Evolutionary conservation across 805 yeast genomes (phyloP).

Genomic region (Kodamaea hsintzibuensis): DNA sequence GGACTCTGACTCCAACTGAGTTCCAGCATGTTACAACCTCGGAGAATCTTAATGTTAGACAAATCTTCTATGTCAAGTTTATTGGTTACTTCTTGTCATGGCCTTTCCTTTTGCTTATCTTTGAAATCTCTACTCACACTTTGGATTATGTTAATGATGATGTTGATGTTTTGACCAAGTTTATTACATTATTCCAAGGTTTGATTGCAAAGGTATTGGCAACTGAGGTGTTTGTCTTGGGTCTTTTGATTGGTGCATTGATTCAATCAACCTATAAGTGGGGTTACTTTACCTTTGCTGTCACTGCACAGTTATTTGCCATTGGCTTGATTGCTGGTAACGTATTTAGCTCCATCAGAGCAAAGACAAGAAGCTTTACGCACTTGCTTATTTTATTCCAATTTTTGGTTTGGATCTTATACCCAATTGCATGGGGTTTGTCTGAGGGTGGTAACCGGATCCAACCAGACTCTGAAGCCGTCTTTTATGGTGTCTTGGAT

Average conservation of each 20-base stretch:
- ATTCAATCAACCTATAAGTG: constrained; percentile 60
- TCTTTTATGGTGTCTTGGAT: constrained; percentile 61
- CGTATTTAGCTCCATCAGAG: constrained; percentile 10
- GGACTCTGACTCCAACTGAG: constrained; percentile 47
- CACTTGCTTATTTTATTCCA: constrained; percentile 29
- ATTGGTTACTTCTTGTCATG: constrained; percentile 59
- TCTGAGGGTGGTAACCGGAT: constrained; percentile 65
- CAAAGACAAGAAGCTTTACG: constrained; percentile 2
- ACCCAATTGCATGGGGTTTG: constrained; percentile 52
- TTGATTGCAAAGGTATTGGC: constrained; percentile 44
- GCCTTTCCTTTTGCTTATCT: constrained; percentile 43
- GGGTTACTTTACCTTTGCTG: constrained; percentile 66
- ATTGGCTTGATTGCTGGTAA: constrained; percentile 30
- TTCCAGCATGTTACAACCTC: constrained; percentile 47
- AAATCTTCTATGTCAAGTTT: constrained; percentile 56
- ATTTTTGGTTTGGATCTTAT: constrained; percentile 47
- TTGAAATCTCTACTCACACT: constrained; percentile 29
- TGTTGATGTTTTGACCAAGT: constrained; percentile 24
- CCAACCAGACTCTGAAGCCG: constrained; percentile 58
- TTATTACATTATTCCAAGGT: constrained; percentile 35
- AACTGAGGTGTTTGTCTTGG: constrained; percentile 51
- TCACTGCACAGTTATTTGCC: constrained; percentile 42
- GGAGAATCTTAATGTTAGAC: constrained; percentile 39
- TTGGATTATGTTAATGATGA: constrained; percentile 34
- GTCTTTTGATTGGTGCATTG: constrained; percentile 57